Conservation (phyloP, 2,329 filamentous ascomycete genomes). For the Aspergillus hiratsukae region DNA sequence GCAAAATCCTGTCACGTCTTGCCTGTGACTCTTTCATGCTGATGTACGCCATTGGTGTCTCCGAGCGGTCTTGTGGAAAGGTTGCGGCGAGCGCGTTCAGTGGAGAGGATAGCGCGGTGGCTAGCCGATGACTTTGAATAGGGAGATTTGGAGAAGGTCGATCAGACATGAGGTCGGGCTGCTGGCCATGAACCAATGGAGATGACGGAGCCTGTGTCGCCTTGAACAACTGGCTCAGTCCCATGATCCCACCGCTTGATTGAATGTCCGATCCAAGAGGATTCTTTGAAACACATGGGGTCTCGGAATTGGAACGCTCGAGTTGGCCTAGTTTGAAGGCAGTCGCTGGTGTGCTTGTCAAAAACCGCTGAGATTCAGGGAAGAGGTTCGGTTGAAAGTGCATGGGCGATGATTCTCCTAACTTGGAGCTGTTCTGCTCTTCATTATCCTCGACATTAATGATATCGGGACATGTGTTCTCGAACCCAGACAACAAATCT, state of each 20-base stretch:
- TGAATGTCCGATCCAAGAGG: slow-evolving; percentile 36
- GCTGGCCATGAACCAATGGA: slow-evolving; percentile 34
- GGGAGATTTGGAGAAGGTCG: slow-evolving; percentile 48
- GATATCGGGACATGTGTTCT: slow-evolving; percentile 19
- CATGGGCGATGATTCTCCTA: slow-evolving; percentile 35
- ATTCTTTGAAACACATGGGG: slow-evolving; percentile 41
- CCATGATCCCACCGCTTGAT: slow-evolving; percentile 39
- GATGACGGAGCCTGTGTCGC: slow-evolving; percentile 47
- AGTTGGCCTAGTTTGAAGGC: slow-evolving; percentile 31
- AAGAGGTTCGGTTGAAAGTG: slow-evolving; percentile 38
- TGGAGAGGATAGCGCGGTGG: slow-evolving; percentile 36
- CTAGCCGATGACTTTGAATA: slow-evolving; percentile 35
- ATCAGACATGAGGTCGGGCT: slow-evolving; percentile 40
- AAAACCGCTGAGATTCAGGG: slow-evolving; percentile 45
- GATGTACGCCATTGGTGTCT: slow-evolving; percentile 42
- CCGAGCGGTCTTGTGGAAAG: slow-evolving; percentile 34
- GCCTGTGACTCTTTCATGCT: slow-evolving; percentile 45
- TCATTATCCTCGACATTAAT: slow-evolving; percentile 48
- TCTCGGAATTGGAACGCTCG: slow-evolving; percentile 26
- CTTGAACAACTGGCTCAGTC: slow-evolving; percentile 46
- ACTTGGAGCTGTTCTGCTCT: slow-evolving; percentile 31
- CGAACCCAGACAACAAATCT: slow-evolving; percentile 39
- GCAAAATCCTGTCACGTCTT: slow-evolving; percentile 31
- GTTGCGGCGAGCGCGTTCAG: slow-evolving; percentile 27
- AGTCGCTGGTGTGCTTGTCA: slow-evolving; percentile 40